Evolutionary conservation across 2,329 filamentous ascomycete genomes (phyloP).

Genomic region (Aspergillus brasiliensis): DNA sequence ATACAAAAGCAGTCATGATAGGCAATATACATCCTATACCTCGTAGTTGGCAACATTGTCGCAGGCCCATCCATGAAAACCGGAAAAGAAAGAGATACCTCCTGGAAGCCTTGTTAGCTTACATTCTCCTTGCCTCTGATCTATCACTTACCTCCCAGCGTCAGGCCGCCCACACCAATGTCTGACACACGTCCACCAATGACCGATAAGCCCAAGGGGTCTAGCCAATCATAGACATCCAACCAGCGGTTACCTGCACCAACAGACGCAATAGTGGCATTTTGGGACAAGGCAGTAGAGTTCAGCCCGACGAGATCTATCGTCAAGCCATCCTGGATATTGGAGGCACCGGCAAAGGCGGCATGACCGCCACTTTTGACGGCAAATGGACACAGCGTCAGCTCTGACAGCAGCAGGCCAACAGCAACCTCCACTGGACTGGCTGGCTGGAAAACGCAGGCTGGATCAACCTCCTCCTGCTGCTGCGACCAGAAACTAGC

Average conservation of each 20-base stretch:
- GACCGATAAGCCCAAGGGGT: constrained; percentile 33
- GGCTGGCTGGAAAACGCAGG: constrained; percentile 37
- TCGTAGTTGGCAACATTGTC: constrained; percentile 16
- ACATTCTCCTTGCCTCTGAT: constrained; percentile 18
- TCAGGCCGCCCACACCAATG: constrained; percentile 28
- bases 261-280: constrained; percentile 32
- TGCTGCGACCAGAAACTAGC: constrained; percentile 40
- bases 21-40: background rate
- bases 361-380: constrained; percentile 62
- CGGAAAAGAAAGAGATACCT: constrained; percentile 13
- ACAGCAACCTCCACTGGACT: constrained; percentile 33
- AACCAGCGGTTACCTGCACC: constrained; percentile 40
- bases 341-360: constrained; percentile 57
- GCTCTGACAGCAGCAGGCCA: constrained; percentile 33
- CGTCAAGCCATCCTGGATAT: constrained; percentile 46
- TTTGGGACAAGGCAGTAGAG: constrained; percentile 27
- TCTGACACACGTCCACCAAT: constrained; percentile 35
- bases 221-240: constrained; percentile 36
- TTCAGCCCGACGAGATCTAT: constrained; percentile 38
- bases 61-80: constrained; percentile 12
- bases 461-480: constrained; percentile 36
- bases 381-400: constrained; percentile 50
- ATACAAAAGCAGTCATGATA: too few species aligned
- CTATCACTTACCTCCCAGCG: constrained; percentile 34
- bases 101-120: background rate